A percentile compares a stretch with the other conserved stretches of the same genome.
Conservation (phyloP, 2,329 filamentous ascomycete genomes). For the Blastomyces parvus region DNA sequence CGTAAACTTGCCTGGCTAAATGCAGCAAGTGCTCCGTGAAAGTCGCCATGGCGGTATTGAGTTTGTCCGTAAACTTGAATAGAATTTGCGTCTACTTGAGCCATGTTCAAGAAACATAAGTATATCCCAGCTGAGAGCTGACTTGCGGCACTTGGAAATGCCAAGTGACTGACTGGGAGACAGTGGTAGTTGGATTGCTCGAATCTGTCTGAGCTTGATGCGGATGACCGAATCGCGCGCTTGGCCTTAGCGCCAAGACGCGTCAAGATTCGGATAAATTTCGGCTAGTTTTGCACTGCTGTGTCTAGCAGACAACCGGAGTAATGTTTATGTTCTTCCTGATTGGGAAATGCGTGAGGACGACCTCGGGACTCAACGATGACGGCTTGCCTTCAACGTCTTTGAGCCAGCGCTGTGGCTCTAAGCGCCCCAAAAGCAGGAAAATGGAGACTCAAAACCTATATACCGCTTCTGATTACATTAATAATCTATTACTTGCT, state of each 20-base stretch:
- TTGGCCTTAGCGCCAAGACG: background rate
- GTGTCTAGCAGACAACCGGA: conserved; percentile 17
- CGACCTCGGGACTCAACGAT: background rate
- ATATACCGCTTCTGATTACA: conserved; percentile 52
- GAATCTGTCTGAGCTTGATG: background rate
- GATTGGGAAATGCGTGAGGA: conserved; percentile 24
- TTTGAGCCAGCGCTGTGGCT: conserved; percentile 4
- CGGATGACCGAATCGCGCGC: too few species aligned
- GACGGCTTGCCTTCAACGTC: conserved; percentile 2
- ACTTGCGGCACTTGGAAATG: background rate
- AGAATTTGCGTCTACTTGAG: background rate
- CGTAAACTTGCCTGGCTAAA: conserved; percentile 30
- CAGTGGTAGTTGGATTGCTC: background rate
- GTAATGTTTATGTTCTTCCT: conserved; percentile 38
- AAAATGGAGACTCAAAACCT: conserved; percentile 43
- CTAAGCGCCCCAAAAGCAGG: background rate
- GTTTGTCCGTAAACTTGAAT: conserved; percentile 35
- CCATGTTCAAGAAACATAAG: background rate
- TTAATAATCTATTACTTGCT: conserved; percentile 57
- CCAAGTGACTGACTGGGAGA: background rate
- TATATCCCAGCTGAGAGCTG: background rate
- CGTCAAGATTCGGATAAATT: conserved; percentile 6
- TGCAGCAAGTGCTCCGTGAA: conserved; percentile 34
- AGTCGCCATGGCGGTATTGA: conserved; percentile 37
- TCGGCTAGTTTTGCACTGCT: conserved; percentile 16